Conservation (phyloP, 2,329 filamentous ascomycete genomes). For the Stromatinia cepivora region DNA sequence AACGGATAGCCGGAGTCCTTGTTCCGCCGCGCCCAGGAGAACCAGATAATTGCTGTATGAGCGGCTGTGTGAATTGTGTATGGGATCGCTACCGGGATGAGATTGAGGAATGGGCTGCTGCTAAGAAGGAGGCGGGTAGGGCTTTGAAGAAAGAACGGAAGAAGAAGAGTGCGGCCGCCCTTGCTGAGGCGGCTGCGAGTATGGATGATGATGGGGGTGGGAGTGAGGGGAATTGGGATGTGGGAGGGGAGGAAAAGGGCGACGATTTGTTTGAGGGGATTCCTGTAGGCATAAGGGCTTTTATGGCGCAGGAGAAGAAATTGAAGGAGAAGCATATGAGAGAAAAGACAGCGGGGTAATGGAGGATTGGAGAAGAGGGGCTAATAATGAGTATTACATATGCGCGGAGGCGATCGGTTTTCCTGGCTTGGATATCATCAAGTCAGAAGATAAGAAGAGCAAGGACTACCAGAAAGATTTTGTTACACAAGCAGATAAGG, state of each 20-base stretch:
- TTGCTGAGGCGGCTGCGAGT: conserved; percentile 48
- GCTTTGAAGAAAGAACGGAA: conserved; percentile 38
- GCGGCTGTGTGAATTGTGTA: conserved; percentile 94
- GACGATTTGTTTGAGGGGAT: conserved; percentile 76
- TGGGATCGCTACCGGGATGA: conserved; percentile 93
- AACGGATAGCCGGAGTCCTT: conserved; percentile 71
- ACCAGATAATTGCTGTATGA: conserved; percentile 99
- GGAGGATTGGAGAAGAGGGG: background rate
- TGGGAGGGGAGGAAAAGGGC: conserved; percentile 44
- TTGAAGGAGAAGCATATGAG: conserved; percentile 72
- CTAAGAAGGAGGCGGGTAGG: conserved; percentile 45
- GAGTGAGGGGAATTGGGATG: conserved; percentile 66
- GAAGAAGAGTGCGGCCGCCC: conserved; percentile 33
- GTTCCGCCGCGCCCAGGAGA: conserved; percentile 84
- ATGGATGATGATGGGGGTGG: conserved; percentile 83
- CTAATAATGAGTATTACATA: background rate
- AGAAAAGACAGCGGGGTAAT: conserved; percentile 45
- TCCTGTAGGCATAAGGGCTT: conserved; percentile 90
- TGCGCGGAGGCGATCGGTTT: background rate
- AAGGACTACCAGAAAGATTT: background rate
- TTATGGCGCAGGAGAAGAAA: conserved; percentile 95
- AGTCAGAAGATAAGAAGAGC: background rate
- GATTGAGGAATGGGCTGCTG: conserved; percentile 80
- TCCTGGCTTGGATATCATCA: background rate
- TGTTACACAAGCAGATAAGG: background rate